Percentiles rank a stretch among this genome's conserved stretches.
phyloP scores from a whole-genome alignment of 352 stramenopile genomes.

The Phytophthora melonis region DNA sequence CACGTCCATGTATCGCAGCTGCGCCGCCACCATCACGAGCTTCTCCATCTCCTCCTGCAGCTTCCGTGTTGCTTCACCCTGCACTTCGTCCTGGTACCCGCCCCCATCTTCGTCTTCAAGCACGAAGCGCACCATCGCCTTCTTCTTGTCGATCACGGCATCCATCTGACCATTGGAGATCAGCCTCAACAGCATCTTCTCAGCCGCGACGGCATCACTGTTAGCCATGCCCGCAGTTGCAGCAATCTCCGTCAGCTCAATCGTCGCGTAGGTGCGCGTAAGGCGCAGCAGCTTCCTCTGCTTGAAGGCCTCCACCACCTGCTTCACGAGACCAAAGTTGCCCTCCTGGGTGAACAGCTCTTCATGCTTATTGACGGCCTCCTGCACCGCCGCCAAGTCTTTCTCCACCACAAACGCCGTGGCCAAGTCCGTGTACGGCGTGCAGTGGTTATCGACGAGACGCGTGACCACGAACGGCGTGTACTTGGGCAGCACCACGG shows the following conservation, averaged over 20 bases:
- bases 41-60: slow-evolving; percentile 83
- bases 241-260: slow-evolving; percentile 72
- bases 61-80: slow-evolving; percentile 55
- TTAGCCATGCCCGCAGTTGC: slow-evolving; percentile 53
- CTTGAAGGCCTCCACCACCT: slow-evolving; percentile 73
- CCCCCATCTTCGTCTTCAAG: slow-evolving; percentile 60
- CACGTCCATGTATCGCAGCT: slow-evolving; percentile 81
- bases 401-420: slow-evolving; percentile 64
- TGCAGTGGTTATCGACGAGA: slow-evolving; percentile 75
- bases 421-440: slow-evolving; percentile 62
- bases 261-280: slow-evolving; percentile 82
- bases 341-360: slow-evolving; percentile 63
- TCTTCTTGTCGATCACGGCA: slow-evolving; percentile 80
- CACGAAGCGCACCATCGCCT: slow-evolving; percentile 82
- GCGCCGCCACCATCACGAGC: slow-evolving; percentile 69
- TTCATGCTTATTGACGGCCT: slow-evolving; percentile 54
- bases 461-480: slow-evolving; percentile 80
- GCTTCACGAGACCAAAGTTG: slow-evolving; percentile 85
- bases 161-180: slow-evolving; percentile 64
- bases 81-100: slow-evolving; percentile 38
- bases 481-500: slow-evolving; percentile 77
- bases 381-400: slow-evolving; percentile 40
- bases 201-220: slow-evolving; percentile 43
- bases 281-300: slow-evolving; percentile 78
- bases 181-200: slow-evolving; percentile 74